Base-by-base conservation (phyloP, 169 alveolate genomes). In the Plasmodium malariae region DNA sequence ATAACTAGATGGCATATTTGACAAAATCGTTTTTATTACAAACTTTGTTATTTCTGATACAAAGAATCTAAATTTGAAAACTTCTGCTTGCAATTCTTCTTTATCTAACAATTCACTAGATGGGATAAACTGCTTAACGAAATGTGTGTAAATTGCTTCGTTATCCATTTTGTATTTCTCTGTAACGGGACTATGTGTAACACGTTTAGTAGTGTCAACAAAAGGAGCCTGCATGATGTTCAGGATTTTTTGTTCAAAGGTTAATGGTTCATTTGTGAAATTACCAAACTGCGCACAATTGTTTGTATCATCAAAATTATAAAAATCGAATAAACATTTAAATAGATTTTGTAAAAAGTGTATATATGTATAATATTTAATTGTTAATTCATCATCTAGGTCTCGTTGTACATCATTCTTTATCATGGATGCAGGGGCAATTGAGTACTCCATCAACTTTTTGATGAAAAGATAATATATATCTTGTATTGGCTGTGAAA, bases 151-250 rank as follows among this genome's bases (percentile, higher is more conserved):
- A 11, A 80, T 43, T 4, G 43, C 37, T 28, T 67, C 80, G n/a
- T 67, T 32, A 30, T 63, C 45, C 4, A 49, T 36, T 17, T 32
- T 37, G 26, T 80, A 80, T n/a, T 80, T 60, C 0, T 49, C 26
- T 11, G 48, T 14, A 3, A 80, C 1, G 19, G 14, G 34, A 43
- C 51, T 67, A 36, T 80, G 48, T 28, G 49, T 40, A 14, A 24
- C 45, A 0, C 1, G 17, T 26, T 65, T 30, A 6, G 45, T 14
- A 0, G 36, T 54, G 12, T 63, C 40, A 2, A 80, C 43, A 43
- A 65, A 80, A 7, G 90, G 90, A 3, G 70, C 34, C 24, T 80
- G 90, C 36, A 80, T 7, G 24, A 80, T 2, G 11, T 65, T 80
- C 0, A 80, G 26, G 7, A 80, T 12, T 19, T 67, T 49, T 21